Evolutionary conservation across 495 filamentous ascomycete genomes (phyloP).

Genomic region (Elasticomyces elasticus): DNA sequence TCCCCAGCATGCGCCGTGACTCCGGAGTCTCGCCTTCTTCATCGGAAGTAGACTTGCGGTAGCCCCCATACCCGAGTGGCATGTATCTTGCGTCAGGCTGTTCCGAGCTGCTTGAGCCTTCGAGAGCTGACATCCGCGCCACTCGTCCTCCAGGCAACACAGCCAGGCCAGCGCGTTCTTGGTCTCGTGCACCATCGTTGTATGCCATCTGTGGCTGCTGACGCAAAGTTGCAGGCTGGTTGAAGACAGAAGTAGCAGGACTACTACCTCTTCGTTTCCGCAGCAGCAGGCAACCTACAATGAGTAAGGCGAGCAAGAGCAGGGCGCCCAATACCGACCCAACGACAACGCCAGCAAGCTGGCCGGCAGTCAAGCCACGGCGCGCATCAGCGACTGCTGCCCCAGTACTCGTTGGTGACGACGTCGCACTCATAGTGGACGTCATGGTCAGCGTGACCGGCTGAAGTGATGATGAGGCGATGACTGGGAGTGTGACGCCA

Average conservation of each 20-base stretch:
- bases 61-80: conserved; percentile 21
- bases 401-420: conserved; percentile 37
- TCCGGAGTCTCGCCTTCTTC: conserved; percentile 72
- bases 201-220: conserved; percentile 27
- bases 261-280: conserved; percentile 51
- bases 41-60: conserved; percentile 72
- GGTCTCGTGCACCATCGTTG: conserved; percentile 25
- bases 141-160: conserved; percentile 80
- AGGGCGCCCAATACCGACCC: conserved; percentile 64
- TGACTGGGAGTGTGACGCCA: conserved; percentile 63
- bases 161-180: conserved; percentile 36
- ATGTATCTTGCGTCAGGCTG: conserved; percentile 8
- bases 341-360: conserved; percentile 83
- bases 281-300: conserved; percentile 43
- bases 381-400: conserved; percentile 26
- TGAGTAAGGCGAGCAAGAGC: conserved; percentile 54
- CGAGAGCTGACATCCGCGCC: conserved; percentile 89
- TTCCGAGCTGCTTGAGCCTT: conserved; percentile 38
- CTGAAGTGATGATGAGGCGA: conserved; percentile 46
- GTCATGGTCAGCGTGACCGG: conserved; percentile 36
- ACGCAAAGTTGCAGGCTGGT: conserved; percentile 74
- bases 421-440: conserved; percentile 25
- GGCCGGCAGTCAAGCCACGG: conserved; percentile 62
- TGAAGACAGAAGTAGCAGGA: conserved; percentile 56
- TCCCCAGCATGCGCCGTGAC: conserved; percentile 40